Conservation (phyloP, 768 basidiomycete genomes). For the Calocera viscosa region DNA sequence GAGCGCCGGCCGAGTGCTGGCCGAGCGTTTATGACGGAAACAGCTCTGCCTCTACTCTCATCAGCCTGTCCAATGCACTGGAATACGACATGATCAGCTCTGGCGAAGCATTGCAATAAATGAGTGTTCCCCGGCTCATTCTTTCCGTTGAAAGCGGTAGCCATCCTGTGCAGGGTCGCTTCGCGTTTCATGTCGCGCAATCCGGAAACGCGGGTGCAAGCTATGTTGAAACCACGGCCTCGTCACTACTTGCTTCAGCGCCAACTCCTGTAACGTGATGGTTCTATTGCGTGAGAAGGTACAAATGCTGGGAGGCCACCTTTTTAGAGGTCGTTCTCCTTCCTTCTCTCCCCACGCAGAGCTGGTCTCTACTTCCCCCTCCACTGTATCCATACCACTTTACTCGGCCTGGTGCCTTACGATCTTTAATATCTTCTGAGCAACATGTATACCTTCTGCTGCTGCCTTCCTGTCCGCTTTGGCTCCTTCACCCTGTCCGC, state of each 20-base stretch:
- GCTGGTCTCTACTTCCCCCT: slow-evolving; percentile 1
- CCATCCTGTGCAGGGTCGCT: neutral
- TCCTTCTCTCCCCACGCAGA: slow-evolving; percentile 2
- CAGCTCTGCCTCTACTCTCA: neutral
- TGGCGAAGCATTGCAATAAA: neutral
- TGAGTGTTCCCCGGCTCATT: neutral
- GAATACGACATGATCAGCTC: neutral
- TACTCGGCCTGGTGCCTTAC: slow-evolving; percentile 5
- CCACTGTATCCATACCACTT: neutral
- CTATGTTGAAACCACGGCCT: neutral
- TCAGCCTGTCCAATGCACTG: neutral
- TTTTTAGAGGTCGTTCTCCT: neutral
- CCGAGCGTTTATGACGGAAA: neutral
- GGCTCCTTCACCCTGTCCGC: neutral
- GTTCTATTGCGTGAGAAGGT: neutral
- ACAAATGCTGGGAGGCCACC: neutral
- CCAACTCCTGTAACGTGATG: neutral
- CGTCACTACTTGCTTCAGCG: neutral
- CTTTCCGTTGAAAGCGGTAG: neutral
- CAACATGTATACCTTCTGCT: slow-evolving; percentile 7
- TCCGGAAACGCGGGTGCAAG: neutral
- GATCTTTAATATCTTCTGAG: neutral
- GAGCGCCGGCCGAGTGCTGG: neutral
- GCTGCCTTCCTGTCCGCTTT: slow-evolving; percentile 2
- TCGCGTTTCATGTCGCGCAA: neutral